Evolutionary conservation across 371 early-diverging fungal species (phyloP).

Genomic region (Actinomortierella wolfii): DNA sequence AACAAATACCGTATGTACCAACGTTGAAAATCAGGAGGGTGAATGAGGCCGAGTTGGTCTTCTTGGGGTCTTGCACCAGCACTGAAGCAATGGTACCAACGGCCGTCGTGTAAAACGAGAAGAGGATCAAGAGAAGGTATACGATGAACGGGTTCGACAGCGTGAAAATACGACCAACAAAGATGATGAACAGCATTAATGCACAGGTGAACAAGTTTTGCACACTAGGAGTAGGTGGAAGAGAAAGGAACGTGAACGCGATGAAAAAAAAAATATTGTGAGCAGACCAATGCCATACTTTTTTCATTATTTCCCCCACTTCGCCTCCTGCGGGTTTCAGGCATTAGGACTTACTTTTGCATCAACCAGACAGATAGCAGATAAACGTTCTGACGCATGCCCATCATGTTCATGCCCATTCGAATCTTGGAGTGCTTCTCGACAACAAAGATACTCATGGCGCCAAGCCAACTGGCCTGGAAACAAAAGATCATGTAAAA

Average conservation of each 20-base stretch:
- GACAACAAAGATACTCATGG: constrained; percentile 31
- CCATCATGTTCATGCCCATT: constrained; percentile 48
- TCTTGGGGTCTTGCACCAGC: constrained; percentile 40
- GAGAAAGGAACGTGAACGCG: not conserved
- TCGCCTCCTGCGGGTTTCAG: too few species aligned
- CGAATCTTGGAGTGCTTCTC: constrained; percentile 43
- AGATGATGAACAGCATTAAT: constrained; percentile 34
- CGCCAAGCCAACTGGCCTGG: constrained; percentile 40
- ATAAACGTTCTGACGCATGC: constrained; percentile 38
- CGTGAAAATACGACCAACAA: constrained; percentile 38
- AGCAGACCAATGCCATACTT: not conserved
- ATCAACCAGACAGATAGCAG: constrained; percentile 34
- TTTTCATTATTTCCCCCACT: not conserved
- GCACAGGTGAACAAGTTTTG: constrained; percentile 38
- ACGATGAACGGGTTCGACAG: constrained; percentile 31
- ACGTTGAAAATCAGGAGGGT: constrained; percentile 19
- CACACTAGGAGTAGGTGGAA: constrained; percentile 5
- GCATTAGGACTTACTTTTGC: constrained; percentile 46
- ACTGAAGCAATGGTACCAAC: constrained; percentile 42
- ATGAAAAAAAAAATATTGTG: not conserved
- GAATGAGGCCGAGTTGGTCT: constrained; percentile 26
- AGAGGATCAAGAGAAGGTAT: constrained; percentile 34
- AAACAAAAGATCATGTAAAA: constrained; percentile 49
- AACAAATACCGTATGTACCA: constrained; percentile 19
- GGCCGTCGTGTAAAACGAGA: constrained; percentile 34